These are phyloP conservation scores for Hemisphaericaspora xylanilytica DNA, from an alignment of 1,139 yeast genomes.

Conservation along the genomic window DNA sequence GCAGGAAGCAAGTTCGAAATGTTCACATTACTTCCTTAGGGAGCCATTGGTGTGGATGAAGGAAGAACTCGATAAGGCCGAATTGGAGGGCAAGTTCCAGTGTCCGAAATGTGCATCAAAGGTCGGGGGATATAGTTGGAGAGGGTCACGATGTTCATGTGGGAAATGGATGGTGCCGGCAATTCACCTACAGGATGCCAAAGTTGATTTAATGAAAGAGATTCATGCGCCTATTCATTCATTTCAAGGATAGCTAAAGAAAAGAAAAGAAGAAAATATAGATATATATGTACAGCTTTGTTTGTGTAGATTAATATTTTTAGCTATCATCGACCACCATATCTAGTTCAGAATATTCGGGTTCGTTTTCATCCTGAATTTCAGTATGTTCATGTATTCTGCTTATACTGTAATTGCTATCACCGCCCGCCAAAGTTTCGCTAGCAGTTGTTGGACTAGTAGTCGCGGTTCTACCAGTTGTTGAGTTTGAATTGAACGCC, in stretches of 20 bases:
- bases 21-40: conserved; percentile 77
- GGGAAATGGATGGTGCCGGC: conserved; percentile 97
- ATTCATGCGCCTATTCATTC: conserved; percentile 5
- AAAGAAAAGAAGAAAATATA: too few relatives aligned
- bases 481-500: conserved; percentile 13
- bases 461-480: conserved; percentile 19
- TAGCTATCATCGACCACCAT: conserved; percentile 44
- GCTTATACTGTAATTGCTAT: conserved; percentile 1
- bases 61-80: conserved; percentile 62
- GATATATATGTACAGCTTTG: too few relatives aligned
- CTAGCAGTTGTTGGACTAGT: conserved; percentile 23
- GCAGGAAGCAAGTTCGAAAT: conserved; percentile 53
- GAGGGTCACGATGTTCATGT: conserved; percentile 91
- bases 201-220: conserved; percentile 62
- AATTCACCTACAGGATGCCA: conserved; percentile 73
- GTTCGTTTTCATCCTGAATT: conserved; percentile 14
- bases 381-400: conserved; percentile 8
- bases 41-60: conserved; percentile 96
- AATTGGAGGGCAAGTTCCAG: conserved; percentile 77
- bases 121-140: conserved; percentile 92
- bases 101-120: conserved; percentile 86
- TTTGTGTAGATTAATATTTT: too few relatives aligned
- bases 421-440: conserved; percentile 10
- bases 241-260: background rate
- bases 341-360: conserved; percentile 39